A percentile compares a stretch with the other conserved stretches of the same genome.
phyloP scores from a whole-genome alignment of 192 early-diverging fungal species.

The Phycomyces blakesleeanus region DNA sequence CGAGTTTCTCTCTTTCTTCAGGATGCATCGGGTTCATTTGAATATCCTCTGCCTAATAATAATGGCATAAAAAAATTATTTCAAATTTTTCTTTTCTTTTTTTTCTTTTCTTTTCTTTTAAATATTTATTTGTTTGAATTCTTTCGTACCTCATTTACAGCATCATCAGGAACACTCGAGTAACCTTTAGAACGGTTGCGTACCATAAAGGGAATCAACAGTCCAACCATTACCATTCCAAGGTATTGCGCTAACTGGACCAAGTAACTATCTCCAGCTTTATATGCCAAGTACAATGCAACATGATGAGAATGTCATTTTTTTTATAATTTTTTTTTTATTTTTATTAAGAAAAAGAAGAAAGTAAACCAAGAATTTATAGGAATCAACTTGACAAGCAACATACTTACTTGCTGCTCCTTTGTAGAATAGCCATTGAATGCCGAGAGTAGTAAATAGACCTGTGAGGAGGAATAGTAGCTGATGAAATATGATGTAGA shows the following conservation, averaged over 20 bases:
- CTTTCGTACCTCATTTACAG: slow-evolving; percentile 8
- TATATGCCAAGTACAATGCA: no score
- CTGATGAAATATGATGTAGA: slow-evolving; percentile 37
- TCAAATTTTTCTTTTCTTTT: no score
- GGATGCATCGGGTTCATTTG: slow-evolving; percentile 9
- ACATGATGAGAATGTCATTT: no score
- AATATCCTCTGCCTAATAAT: not conserved
- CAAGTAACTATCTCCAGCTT: slow-evolving; percentile 35
- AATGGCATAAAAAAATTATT: no score
- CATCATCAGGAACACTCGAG: slow-evolving; percentile 4
- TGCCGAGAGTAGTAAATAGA: slow-evolving; percentile 47
- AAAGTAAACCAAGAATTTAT: no score
- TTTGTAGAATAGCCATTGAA: slow-evolving; percentile 57
- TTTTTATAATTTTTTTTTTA: no score
- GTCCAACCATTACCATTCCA: slow-evolving; percentile 38
- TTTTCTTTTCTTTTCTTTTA: no score
- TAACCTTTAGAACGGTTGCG: slow-evolving; percentile 17
- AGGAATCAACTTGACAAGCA: not conserved
- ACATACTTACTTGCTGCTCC: slow-evolving; percentile 53
- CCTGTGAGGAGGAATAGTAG: slow-evolving; percentile 47
- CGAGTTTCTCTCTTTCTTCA: no score
- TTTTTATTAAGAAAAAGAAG: no score
- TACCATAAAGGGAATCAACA: slow-evolving; percentile 33
- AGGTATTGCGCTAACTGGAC: slow-evolving; percentile 30
- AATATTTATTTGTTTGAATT: not conserved